Base-by-base conservation (phyloP, 768 basidiomycete species). In the Lentinula detonsa region DNA sequence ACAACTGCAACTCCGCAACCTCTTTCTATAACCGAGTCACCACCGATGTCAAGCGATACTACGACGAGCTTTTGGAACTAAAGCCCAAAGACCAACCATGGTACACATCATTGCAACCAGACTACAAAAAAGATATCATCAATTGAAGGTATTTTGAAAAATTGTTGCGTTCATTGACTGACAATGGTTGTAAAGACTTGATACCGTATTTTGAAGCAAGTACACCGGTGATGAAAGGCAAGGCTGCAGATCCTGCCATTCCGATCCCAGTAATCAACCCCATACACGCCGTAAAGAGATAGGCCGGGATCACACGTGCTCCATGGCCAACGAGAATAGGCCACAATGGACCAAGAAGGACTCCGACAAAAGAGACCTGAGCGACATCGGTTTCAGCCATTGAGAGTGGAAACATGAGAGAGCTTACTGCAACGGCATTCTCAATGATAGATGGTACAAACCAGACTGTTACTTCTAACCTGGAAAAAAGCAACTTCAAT, bases 311-410 rank as follows among this genome's bases (percentile, higher is more conserved):
- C 35, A 75, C 63, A 31, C 70, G 74, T 11, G 65, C 68, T 2
- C 75, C 68, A 45, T 78, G 73, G 18, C 70, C 71, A 57, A 75
- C 68, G 15, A 74, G 61, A 28, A 82, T 75, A 11, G 81, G 81
- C 64, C 80, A 84, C 73, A 85, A 78, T 16, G 83, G 84, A 4
- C 83, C 84, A 37, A 86, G 67, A 43, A 83, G 65, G 9, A 85
- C 39, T 21, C 83, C 85, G 31, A 83, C 72, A 57, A 83, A 65
- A 3, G 80, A 72, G 54, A 81, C 75, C 57, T 45, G 28, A 31
- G 55, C 16, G 23, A 43, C 5, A 37, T 9, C 31, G 16, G 33
- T 28, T 35, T 54, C 39, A 28, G 31, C 18, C 23, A 31, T 51
- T 40, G 50, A 37, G 23, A 31, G 15, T 37, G 39, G 45, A 11